Base-by-base conservation (phyloP, 768 basidiomycete genomes). In the Mycena galericulata region DNA sequence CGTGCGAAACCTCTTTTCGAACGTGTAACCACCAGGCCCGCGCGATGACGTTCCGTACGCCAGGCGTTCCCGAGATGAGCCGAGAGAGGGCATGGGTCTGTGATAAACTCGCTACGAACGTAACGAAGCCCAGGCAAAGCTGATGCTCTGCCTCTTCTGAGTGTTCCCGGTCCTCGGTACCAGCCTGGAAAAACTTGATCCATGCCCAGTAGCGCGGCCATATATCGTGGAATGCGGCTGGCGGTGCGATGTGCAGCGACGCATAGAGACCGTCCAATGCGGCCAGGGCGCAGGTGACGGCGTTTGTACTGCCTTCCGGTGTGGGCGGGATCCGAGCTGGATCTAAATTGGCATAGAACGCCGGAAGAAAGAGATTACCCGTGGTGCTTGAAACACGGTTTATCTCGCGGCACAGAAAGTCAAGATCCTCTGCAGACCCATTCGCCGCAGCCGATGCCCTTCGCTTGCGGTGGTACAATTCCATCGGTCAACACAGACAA, bases 141-240 rank as follows among this genome's bases (percentile, higher is more conserved):
- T 45, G 41, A 24, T n/a, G 18, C 34, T 46, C 43, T 17, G 27
- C 9, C 18, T 29, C 43, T 14, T 29, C 41, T 22, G 7, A 29
- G 41, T 4, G 8, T 27, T 29, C 18, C 22, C 20, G 8, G 43
- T 30, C 7, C 8, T 38, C 12, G n/a, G 10, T 27, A 45, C 29
- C 32, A 10, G 36, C 30, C 7, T 46, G 30, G 9, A 58, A 18
- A 46, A 30, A 58, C 11, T 46, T 20, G 30, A 46, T 34, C 57
- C 57, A 58, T 9, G 57, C 27, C 57, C 57, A 58, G n/a, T 45
- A 43, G 7, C 41, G 57, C 30, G 57, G 41, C 57, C 57, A 58
- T n/a, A 58, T 30, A 32, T 58, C 57, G 8, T 2, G 12, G n/a
- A 43, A 5, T 10, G 45, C 45, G 34, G 41, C 27, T 4, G n/a